These are phyloP conservation scores for Dentipellis fragilis DNA, from an alignment of 768 basidiomycete genomes.

Conservation along the genomic window DNA sequence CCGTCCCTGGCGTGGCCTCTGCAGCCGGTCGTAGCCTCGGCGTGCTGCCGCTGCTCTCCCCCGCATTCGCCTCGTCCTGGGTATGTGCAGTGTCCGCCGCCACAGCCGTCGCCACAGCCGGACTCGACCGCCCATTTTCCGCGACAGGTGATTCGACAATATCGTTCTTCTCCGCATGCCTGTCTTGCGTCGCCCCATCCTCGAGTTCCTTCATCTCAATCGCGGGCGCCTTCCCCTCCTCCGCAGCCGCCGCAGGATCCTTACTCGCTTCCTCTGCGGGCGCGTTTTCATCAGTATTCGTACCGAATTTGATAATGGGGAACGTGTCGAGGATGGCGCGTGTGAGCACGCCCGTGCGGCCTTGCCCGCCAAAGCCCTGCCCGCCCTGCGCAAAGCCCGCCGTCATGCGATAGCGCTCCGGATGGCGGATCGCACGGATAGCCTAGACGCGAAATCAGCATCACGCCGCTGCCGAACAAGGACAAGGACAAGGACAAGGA, in stretches of 20 bases:
- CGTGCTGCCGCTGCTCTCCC: not conserved
- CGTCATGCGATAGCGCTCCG: constrained; percentile 68
- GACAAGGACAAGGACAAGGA: not conserved
- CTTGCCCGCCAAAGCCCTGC: constrained; percentile 32
- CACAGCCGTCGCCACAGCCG: not conserved
- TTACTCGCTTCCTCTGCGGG: not conserved
- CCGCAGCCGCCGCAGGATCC: constrained; percentile 4
- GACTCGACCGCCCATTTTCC: too few relatives aligned
- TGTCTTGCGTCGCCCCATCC: not conserved
- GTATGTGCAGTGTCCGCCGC: not conserved
- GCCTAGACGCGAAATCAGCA: too few relatives aligned
- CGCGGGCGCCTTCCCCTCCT: not conserved
- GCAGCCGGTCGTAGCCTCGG: not conserved
- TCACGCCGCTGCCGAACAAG: too few relatives aligned
- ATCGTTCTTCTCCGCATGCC: not conserved
- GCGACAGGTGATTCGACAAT: too few relatives aligned
- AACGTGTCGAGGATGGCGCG: constrained; percentile 95
- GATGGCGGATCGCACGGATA: constrained; percentile 73
- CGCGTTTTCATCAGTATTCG: constrained; percentile 17
- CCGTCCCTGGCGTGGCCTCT: not conserved
- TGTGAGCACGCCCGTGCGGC: constrained; percentile 35
- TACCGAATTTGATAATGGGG: constrained; percentile 81
- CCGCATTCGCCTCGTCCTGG: not conserved
- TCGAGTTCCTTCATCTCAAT: constrained; percentile 1
- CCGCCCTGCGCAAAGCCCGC: constrained; percentile 50